phyloP scores from a whole-genome alignment of 768 basidiomycete genomes.

The Tulasnella calospora region DNA sequence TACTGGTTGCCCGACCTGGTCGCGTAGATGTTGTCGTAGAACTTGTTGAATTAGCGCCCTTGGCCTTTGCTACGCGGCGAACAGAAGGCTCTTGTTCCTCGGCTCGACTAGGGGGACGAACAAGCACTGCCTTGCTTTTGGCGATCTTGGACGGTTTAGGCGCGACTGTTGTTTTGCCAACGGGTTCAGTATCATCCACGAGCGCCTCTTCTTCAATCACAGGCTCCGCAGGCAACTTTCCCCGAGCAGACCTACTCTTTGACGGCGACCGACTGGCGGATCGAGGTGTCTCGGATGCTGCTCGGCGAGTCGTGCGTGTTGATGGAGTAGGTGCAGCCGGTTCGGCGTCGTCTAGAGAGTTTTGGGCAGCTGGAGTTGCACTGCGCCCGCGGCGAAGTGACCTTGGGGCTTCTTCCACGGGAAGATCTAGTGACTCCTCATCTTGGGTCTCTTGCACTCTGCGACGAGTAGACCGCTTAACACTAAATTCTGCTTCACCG shows the following conservation, averaged over 20 bases:
- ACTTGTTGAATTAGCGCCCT: not conserved
- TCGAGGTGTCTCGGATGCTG: constrained; percentile 3
- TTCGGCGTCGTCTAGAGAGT: not conserved
- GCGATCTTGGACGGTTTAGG: constrained; percentile 9
- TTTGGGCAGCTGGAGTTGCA: not conserved
- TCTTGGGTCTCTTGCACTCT: not conserved
- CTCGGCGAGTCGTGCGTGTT: constrained; percentile 9
- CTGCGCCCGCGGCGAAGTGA: constrained; percentile 15
- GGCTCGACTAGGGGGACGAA: not conserved
- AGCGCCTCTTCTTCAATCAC: not conserved
- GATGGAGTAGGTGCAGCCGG: not conserved
- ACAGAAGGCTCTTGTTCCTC: not conserved
- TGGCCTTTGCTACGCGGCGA: not conserved
- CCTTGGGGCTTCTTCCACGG: not conserved
- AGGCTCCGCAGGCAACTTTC: not conserved
- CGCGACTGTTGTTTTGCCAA: not conserved
- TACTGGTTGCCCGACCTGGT: not conserved
- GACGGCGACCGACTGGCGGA: not conserved
- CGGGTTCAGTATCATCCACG: not conserved
- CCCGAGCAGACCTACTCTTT: not conserved
- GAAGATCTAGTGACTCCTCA: not conserved
- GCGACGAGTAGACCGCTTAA: not conserved
- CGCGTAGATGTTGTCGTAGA: not conserved
- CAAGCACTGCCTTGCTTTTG: not conserved
- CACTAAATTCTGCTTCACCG: not conserved